Evolutionary conservation across 805 yeast genomes (phyloP).

Genomic region (Saccharomycopsis javanensis): DNA sequence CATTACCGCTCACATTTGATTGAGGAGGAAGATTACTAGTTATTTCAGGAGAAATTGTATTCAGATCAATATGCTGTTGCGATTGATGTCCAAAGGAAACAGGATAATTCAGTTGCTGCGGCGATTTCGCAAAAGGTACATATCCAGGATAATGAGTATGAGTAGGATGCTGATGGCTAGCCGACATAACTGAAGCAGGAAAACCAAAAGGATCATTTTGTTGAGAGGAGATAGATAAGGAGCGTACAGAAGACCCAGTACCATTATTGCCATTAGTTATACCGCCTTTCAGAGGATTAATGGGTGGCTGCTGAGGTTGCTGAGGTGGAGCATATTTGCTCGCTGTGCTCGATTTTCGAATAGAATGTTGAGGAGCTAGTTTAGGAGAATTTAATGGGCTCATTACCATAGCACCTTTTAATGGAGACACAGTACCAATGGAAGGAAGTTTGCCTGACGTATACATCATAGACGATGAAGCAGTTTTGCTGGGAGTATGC

Average conservation of each 20-base stretch:
- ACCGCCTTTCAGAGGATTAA: background rate
- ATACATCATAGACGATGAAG: too few relatives aligned
- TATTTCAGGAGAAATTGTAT: background rate
- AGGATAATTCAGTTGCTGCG: background rate
- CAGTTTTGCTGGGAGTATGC: too few relatives aligned
- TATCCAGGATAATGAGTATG: background rate
- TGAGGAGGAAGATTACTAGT: background rate
- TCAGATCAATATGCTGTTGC: background rate
- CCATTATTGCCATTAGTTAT: background rate
- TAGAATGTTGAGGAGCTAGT: background rate
- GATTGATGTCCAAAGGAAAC: background rate
- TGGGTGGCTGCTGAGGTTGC: conserved; percentile 1
- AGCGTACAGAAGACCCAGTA: background rate
- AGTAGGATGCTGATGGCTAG: background rate
- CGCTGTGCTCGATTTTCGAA: background rate
- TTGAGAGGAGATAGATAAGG: background rate
- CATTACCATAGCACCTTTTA: background rate
- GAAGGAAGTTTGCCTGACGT: too few relatives aligned
- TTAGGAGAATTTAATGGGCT: background rate
- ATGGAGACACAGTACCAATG: background rate
- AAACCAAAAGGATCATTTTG: background rate
- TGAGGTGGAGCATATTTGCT: background rate
- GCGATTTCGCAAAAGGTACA: background rate
- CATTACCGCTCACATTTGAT: background rate
- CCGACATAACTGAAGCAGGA: background rate